Conservation (phyloP, 768 basidiomycete species). For the Phlebiopsis flavidoalba region DNA sequence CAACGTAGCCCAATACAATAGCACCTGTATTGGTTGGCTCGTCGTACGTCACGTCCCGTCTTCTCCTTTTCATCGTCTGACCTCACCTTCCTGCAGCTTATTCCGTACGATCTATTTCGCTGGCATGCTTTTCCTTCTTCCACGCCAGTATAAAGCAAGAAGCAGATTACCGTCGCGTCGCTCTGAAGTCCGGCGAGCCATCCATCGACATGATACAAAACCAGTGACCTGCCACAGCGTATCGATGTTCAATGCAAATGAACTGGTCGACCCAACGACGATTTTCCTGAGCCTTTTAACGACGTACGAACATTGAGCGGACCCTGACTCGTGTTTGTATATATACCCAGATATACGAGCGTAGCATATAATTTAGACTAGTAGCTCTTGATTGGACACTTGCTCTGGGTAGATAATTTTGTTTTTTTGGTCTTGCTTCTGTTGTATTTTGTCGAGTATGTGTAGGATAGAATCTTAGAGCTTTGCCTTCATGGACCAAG, state of each 20-base stretch:
- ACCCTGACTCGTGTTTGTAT: no score
- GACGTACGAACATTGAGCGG: no score
- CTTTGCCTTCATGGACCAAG: no score
- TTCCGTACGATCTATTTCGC: conserved; percentile 25
- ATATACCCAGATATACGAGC: no score
- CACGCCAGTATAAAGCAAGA: conserved; percentile 28
- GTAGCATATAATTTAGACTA: no score
- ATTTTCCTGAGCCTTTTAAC: no score
- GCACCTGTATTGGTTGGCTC: conserved; percentile 36
- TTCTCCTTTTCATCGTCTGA: conserved; percentile 15
- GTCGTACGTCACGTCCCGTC: conserved; percentile 42
- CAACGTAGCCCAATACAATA: conserved; percentile 24
- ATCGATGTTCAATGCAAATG: background rate
- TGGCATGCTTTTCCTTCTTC: conserved; percentile 25
- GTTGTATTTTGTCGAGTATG: no score
- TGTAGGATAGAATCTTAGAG: no score
- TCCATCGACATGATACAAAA: background rate
- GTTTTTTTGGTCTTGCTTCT: no score
- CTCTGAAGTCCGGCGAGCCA: background rate
- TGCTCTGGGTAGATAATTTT: no score
- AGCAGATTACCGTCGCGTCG: background rate
- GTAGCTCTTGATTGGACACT: no score
- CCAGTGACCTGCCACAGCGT: background rate
- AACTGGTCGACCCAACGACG: no score
- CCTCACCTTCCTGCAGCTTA: conserved; percentile 15